Evolutionary conservation across 2,329 filamentous ascomycete species (phyloP), one percentile per base, ranked within the genome.

Genomic region (Penicillium expansum): DNA sequence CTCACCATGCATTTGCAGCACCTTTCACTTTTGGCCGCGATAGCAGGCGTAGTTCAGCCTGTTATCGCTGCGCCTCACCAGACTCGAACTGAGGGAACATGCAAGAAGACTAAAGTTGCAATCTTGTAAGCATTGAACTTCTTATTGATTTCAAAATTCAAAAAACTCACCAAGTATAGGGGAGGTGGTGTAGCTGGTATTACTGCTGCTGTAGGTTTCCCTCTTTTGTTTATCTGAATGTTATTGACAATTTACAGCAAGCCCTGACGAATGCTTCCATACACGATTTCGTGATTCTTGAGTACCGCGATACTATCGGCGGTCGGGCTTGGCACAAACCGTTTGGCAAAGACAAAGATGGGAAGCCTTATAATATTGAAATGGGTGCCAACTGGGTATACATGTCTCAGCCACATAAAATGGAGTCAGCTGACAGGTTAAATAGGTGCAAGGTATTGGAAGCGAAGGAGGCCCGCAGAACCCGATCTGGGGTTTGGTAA

Each of bases 131-230:
- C 4, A 29, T 38, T 43, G 7, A 1, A 14, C 14, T 3, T 22
- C 6, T 42, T 16, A 10, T 27, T 5, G 11, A 22, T 10, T 9
- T n/a, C n/a, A n/a, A 30, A n/a, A 14, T 16, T 30, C 4, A 20
- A 35, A 20, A 35, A 18, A 16, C 57, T 64, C 11, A 62, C 33
- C 6, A 20, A 5, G 20, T 33, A 16, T 22, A 65, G 63, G 24
- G 63, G 63, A 43, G 61, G 61, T 51, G 63, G 63, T 54, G 58
- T 65, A 2, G 58, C 63, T 35, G 63, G 63, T 20, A 65, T 65
- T 18, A 58, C 63, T 9, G 61, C 63, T 38, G 63, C 62, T 48
- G 63, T 61, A 20, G 52, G 60, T 51, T 24, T 38, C n/a, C n/a
- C 4, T 24, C 13, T 13, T 10, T 20, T 3, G 2, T 27, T 6